phyloP scores from a whole-genome alignment of 495 filamentous ascomycete species.

The Penicillium salamii region DNA sequence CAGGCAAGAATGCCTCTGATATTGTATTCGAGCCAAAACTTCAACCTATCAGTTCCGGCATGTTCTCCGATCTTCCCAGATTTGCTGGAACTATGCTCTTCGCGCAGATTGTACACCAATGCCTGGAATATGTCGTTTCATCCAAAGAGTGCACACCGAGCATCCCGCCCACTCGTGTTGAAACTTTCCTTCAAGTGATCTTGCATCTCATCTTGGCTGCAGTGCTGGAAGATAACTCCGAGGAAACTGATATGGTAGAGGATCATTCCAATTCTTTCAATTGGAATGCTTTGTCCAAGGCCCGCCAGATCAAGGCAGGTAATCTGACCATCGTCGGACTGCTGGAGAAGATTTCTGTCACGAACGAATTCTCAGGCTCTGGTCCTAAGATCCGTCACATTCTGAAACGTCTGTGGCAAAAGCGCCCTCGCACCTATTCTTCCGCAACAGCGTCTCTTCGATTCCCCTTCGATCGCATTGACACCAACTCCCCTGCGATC shows the following conservation, averaged over 20 bases:
- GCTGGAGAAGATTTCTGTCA: slow-evolving; percentile 69
- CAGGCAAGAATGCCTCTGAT: slow-evolving; percentile 73
- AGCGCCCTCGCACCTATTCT: slow-evolving; percentile 66
- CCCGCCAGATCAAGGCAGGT: slow-evolving; percentile 52
- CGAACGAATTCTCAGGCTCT: slow-evolving; percentile 72
- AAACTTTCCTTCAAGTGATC: slow-evolving; percentile 87
- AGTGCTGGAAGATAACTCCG: slow-evolving; percentile 70
- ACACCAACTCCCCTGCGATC: slow-evolving; percentile 56
- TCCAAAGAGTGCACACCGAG: slow-evolving; percentile 61
- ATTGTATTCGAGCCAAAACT: slow-evolving; percentile 93
- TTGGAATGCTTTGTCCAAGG: slow-evolving; percentile 60
- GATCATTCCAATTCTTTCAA: slow-evolving; percentile 60
- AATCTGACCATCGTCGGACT: slow-evolving; percentile 68
- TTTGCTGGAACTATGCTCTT: slow-evolving; percentile 86
- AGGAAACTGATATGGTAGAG: slow-evolving; percentile 53
- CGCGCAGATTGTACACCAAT: slow-evolving; percentile 86
- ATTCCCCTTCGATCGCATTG: slow-evolving; percentile 52
- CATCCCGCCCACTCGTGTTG: slow-evolving; percentile 77
- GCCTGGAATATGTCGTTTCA: slow-evolving; percentile 70
- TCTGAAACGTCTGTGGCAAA: slow-evolving; percentile 83
- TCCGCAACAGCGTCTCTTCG: slow-evolving; percentile 51
- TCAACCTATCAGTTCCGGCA: slow-evolving; percentile 69
- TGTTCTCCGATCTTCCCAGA: slow-evolving; percentile 67
- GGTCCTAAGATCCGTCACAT: slow-evolving; percentile 82
- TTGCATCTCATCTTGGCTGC: slow-evolving; percentile 83